Conservation (phyloP, 768 basidiomycete genomes). For the Epithele typhae region DNA sequence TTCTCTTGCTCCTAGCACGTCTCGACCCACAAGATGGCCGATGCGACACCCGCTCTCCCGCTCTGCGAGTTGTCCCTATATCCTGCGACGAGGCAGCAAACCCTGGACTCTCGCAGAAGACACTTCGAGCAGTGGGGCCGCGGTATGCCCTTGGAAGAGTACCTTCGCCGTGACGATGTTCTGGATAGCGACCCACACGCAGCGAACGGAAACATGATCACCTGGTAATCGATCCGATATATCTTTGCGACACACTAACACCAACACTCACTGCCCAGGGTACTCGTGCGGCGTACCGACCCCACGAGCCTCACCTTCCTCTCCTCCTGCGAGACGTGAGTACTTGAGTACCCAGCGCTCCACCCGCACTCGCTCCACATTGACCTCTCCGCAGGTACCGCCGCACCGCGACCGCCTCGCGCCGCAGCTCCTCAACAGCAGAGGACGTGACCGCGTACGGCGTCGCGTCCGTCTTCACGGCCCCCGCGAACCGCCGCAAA, state of each 20-base stretch:
- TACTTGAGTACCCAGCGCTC: constrained; percentile 6
- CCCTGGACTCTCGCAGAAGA: constrained; percentile 35
- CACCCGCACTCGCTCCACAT: not conserved
- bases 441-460: constrained; percentile 41
- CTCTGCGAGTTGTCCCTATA: constrained; percentile 34
- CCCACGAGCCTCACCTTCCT: constrained; percentile 50
- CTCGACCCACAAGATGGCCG: too few relatives aligned
- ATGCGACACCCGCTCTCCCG: not conserved
- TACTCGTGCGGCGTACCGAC: constrained; percentile 49
- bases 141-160: constrained; percentile 40
- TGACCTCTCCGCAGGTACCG: constrained; percentile 28
- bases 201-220: constrained; percentile 39
- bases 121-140: constrained; percentile 41
- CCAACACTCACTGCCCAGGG: constrained; percentile 34
- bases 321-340: constrained; percentile 62
- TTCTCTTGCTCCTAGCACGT: too few relatives aligned
- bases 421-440: constrained; percentile 5
- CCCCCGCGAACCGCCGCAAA: constrained; percentile 40
- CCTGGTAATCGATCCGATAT: constrained; percentile 38
- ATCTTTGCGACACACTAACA: not conserved
- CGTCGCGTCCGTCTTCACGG: constrained; percentile 56
- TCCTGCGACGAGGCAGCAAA: constrained; percentile 44
- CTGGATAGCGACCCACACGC: constrained; percentile 42
- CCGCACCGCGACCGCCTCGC: constrained; percentile 28
- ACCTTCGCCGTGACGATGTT: constrained; percentile 36